A percentile compares a stretch with the other conserved stretches of the same genome.
Evolutionary conservation across 345 rosid genomes (phyloP).

Genomic region (Kandelia obovata): DNA sequence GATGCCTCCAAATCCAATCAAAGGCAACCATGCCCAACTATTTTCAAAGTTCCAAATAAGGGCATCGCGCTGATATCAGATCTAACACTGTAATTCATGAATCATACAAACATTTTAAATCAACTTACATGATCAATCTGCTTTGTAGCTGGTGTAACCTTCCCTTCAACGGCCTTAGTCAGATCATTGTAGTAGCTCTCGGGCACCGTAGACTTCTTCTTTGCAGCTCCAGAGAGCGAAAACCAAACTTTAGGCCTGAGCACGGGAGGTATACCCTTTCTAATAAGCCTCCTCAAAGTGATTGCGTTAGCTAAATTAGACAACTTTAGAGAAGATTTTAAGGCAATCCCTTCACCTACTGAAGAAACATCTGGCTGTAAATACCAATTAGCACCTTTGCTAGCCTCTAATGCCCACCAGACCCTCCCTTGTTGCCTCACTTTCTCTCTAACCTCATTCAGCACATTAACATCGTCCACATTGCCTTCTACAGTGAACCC

Average conservation of each 20-base stretch:
- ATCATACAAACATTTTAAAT: neutral
- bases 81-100: neutral
- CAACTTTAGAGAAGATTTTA: slow-evolving; percentile 82
- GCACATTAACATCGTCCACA: slow-evolving; percentile 90
- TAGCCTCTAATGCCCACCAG: slow-evolving; percentile 99
- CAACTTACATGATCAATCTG: slow-evolving; percentile 98
- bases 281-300: slow-evolving; percentile 77
- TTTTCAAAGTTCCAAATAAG: neutral
- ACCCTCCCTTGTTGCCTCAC: slow-evolving; percentile 93
- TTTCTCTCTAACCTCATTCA: slow-evolving; percentile 96
- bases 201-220: slow-evolving; percentile 98
- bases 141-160: slow-evolving; percentile 84
- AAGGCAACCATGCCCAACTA: neutral
- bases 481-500: slow-evolving; percentile 96
- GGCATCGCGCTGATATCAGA: neutral
- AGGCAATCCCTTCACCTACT: slow-evolving; percentile 61
- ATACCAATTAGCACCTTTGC: slow-evolving; percentile 99
- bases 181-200: slow-evolving; percentile 89
- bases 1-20: no score
- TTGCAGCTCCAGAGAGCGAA: slow-evolving; percentile 96
- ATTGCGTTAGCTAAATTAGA: slow-evolving; percentile 75
- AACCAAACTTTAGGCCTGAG: slow-evolving; percentile 98
- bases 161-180: slow-evolving; percentile 85
- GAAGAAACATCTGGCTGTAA: slow-evolving; percentile 69
- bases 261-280: slow-evolving; percentile 98